phyloP scores from a whole-genome alignment of 2,329 filamentous ascomycete species.

The Pseudogymnoascus sp. region DNA sequence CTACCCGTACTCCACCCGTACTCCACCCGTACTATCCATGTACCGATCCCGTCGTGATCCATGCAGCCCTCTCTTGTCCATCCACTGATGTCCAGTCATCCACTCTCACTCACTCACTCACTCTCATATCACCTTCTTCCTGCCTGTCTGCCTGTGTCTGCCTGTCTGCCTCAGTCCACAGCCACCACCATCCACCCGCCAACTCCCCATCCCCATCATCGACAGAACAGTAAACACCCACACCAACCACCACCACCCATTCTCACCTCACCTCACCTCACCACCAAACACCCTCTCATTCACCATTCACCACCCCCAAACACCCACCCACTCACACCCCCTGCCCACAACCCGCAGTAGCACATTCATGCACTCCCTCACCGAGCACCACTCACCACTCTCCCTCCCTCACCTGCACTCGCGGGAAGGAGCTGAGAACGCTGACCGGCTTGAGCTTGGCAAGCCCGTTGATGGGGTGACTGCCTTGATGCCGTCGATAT shows the following conservation, averaged over 20 bases:
- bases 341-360: background rate
- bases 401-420: background rate
- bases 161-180: background rate
- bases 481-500: background rate
- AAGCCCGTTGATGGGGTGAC: background rate
- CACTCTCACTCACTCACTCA: no score
- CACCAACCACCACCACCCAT: background rate
- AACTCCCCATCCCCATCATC: background rate
- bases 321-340: background rate
- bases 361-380: background rate
- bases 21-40: background rate
- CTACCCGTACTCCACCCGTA: no score
- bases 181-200: background rate
- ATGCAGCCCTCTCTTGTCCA: background rate
- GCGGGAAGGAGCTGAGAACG: background rate
- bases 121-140: background rate
- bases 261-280: no score
- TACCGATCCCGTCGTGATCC: background rate
- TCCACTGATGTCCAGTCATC: no score
- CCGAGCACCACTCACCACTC: background rate
- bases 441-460: background rate
- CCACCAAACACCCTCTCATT: no score
- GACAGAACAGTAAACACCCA: background rate
- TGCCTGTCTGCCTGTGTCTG: background rate
- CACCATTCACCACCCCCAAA: background rate